Percentiles rank a stretch among this genome's conserved stretches.
Evolutionary conservation across 306 rosid species (phyloP).

Genomic region (Pachyrhizus erosus): DNA sequence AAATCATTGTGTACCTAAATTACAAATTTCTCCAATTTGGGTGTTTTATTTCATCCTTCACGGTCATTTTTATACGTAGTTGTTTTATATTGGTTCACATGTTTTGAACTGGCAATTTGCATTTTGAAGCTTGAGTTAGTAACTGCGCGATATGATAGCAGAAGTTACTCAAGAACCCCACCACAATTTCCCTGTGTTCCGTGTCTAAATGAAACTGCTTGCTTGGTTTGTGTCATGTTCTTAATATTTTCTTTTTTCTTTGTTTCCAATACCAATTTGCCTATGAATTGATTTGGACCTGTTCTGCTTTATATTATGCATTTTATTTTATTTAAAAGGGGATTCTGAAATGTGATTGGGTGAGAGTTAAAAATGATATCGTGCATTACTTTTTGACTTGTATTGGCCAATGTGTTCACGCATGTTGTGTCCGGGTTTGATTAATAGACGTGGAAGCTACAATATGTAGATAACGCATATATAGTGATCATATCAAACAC

Average conservation of each 20-base stretch:
- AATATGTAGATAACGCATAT: background rate
- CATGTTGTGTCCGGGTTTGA: background rate
- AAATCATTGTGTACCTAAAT: background rate
- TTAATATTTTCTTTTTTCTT: background rate
- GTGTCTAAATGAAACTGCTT: background rate
- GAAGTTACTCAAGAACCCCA: background rate
- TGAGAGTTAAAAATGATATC: background rate
- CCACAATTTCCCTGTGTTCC: background rate
- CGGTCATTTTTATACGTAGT: background rate
- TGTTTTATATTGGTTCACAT: background rate
- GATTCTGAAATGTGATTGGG: background rate
- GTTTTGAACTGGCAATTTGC: slow-evolving; percentile 1
- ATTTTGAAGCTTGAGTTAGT: slow-evolving; percentile 3
- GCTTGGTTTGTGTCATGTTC: background rate
- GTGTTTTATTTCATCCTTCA: background rate
- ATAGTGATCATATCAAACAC: background rate
- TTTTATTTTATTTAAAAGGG: background rate
- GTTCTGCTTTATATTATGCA: background rate
- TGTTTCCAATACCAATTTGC: background rate
- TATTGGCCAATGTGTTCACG: background rate
- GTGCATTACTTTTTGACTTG: background rate
- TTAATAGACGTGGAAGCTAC: background rate
- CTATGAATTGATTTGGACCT: background rate
- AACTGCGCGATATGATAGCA: background rate
- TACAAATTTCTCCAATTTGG: slow-evolving; percentile 28